These are phyloP conservation scores for Datura wrightii DNA, from an alignment of 257 asterid species.

Conservation along the genomic window DNA sequence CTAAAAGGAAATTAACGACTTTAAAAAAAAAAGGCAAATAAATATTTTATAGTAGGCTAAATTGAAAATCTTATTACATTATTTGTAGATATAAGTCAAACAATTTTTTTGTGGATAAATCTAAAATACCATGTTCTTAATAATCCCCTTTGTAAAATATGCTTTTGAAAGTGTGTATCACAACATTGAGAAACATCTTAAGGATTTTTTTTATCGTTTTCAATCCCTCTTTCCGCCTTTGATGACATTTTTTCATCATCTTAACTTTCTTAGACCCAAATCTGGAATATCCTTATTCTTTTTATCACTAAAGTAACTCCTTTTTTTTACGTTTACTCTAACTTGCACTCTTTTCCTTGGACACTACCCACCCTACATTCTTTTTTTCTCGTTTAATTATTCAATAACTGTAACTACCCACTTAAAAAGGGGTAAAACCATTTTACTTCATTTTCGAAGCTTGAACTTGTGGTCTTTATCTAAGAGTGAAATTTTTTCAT, in stretches of 20 bases:
- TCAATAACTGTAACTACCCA: too few species aligned
- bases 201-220: neutral
- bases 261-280: neutral
- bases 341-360: too few species aligned
- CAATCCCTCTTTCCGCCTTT: constrained; percentile 16
- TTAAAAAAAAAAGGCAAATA: too few species aligned
- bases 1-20: too few species aligned
- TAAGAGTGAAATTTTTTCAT: neutral
- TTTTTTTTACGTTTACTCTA: neutral
- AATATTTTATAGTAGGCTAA: neutral
- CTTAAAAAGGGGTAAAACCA: too few species aligned
- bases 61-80: neutral
- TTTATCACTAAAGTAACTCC: neutral
- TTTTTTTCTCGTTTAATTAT: too few species aligned
- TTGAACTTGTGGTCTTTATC: neutral
- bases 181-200: neutral
- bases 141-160: neutral
- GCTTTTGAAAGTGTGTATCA: neutral
- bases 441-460: too few species aligned
- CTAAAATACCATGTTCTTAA: neutral
- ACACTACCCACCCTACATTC: too few species aligned
- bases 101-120: neutral
- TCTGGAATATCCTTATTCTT: neutral
- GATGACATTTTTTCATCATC: constrained; percentile 14
- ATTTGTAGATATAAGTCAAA: neutral